phyloP scores from a whole-genome alignment of 2,329 filamentous ascomycete genomes.

The Arthrobotrys sinensis region DNA sequence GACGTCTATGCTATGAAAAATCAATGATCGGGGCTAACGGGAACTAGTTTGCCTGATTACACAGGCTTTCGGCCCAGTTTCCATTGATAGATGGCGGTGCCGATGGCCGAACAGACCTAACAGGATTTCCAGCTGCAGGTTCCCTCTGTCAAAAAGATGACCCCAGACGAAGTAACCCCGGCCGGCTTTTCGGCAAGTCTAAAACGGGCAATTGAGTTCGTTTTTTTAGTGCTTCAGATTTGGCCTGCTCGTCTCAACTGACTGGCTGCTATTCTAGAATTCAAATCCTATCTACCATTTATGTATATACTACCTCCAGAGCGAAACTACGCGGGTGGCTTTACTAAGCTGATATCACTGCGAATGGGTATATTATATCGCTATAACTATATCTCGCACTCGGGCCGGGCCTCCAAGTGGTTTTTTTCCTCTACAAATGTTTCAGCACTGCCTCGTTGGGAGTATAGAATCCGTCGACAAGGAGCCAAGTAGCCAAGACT shows the following conservation, averaged over 20 bases:
- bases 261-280: too few relatives aligned
- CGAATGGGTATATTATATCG: not conserved
- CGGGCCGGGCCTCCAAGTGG: not conserved
- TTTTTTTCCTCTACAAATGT: not conserved
- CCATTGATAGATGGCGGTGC: constrained; percentile 24
- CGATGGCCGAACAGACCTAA: not conserved
- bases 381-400: not conserved
- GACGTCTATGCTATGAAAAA: too few relatives aligned
- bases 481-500: constrained; percentile 25
- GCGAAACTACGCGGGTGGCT: not conserved
- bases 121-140: not conserved
- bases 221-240: not conserved
- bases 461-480: constrained; percentile 4
- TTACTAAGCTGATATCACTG: constrained; percentile 20
- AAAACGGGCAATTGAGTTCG: constrained; percentile 20
- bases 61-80: not conserved
- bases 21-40: not conserved
- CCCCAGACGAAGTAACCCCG: constrained; percentile 8
- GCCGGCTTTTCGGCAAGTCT: constrained; percentile 15
- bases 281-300: not conserved
- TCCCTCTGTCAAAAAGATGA: not conserved
- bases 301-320: not conserved
- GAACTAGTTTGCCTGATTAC: not conserved
- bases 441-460: constrained; percentile 19
- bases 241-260: too few relatives aligned